Percentiles rank a stretch among this genome's conserved stretches.
phyloP scores from a whole-genome alignment of 768 basidiomycete genomes.

The Infundibulicybe gibba region DNA sequence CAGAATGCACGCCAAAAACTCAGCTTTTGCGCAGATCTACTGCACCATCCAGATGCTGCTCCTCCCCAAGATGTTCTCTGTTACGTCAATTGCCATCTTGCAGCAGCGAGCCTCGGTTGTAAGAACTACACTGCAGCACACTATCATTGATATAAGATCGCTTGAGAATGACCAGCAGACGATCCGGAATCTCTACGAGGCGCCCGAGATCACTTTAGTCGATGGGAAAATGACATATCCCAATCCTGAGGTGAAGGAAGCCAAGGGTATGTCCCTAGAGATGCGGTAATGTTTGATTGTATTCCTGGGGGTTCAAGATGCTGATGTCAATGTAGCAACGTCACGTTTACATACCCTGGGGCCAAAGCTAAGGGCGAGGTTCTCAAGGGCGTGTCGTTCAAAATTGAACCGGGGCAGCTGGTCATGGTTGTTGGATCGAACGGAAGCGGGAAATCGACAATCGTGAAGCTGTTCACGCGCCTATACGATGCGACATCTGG shows the following conservation, averaged over 20 bases:
- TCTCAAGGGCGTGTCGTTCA: slow-evolving; percentile 36
- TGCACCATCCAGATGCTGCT: slow-evolving; percentile 28
- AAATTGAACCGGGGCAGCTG: slow-evolving; percentile 41
- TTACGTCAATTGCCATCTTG: slow-evolving; percentile 35
- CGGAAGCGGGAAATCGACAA: slow-evolving; percentile 52
- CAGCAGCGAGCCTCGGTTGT: slow-evolving; percentile 31
- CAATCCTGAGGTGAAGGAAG: slow-evolving; percentile 5
- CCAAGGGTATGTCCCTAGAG: slow-evolving; percentile 24
- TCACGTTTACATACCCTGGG: slow-evolving; percentile 51
- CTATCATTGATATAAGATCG: slow-evolving; percentile 12
- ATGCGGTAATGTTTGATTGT: slow-evolving; percentile 15
- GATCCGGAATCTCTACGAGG: slow-evolving; percentile 28
- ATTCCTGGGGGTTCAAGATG: background rate
- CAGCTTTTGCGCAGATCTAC: slow-evolving; percentile 22
- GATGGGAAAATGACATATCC: slow-evolving; percentile 24
- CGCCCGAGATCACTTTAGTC: slow-evolving; percentile 14
- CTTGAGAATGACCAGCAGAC: slow-evolving; percentile 20
- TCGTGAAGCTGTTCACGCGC: slow-evolving; percentile 47
- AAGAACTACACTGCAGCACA: slow-evolving; percentile 15
- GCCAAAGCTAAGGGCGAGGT: slow-evolving; percentile 28
- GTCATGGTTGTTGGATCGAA: slow-evolving; percentile 58
- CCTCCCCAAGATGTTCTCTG: slow-evolving; percentile 28
- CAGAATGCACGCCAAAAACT: background rate
- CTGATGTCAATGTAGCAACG: slow-evolving; percentile 29
- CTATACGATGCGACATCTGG: slow-evolving; percentile 45